Base-by-base conservation (phyloP, 257 asterid species). In the Nicotiana tomentosiformis region DNA sequence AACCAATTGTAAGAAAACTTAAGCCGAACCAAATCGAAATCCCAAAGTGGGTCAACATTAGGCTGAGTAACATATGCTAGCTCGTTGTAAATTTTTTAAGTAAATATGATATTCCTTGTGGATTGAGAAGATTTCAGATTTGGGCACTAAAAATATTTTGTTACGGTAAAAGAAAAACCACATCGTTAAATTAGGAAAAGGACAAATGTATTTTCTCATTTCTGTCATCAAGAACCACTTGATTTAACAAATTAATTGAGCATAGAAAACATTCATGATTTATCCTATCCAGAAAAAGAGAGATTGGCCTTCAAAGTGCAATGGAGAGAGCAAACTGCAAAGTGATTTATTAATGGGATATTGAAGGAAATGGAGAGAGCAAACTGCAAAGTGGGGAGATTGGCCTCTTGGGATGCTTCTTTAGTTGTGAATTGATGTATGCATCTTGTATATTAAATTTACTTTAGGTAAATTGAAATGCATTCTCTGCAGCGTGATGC, bases 401-500 rank as follows among this genome's bases (percentile, higher is more conserved):
- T 69, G 10, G 35, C 78, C 32, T 70, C 60, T 70, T 43, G 78
- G 6, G 23, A 43, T 70, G 49, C 43, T 70, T 70, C 77, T 2
- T 70, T 43, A 70, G 78, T 43, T 70, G 78, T 1, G 58, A 39
- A 70, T 37, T 70, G 37, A 66, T 66, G 46, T 32, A 33, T 14
- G 23, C 74, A 15, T 32, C 74, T 32, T 30, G 46, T 66, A 16
- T 23, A 66, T 66, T 32, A 32, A 66, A 30, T 65, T 30, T 14
- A 29, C 43, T 65, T 65, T 30, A 5, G 43, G 4, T 65, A 29
- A 65, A 65, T 32, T 14, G 49, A 10, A 15, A 66, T 30, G 74
- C 64, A 51, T 51, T 16, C 86, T 57, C 57, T 66, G 58, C 90
- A 96, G 99, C 98, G 97, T 77, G 99, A 96, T 90, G 93, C 89